Percentiles rank a stretch among this genome's conserved stretches.
phyloP scores from a whole-genome alignment of 805 yeast genomes.

The Suhomyces xylopsoci region DNA sequence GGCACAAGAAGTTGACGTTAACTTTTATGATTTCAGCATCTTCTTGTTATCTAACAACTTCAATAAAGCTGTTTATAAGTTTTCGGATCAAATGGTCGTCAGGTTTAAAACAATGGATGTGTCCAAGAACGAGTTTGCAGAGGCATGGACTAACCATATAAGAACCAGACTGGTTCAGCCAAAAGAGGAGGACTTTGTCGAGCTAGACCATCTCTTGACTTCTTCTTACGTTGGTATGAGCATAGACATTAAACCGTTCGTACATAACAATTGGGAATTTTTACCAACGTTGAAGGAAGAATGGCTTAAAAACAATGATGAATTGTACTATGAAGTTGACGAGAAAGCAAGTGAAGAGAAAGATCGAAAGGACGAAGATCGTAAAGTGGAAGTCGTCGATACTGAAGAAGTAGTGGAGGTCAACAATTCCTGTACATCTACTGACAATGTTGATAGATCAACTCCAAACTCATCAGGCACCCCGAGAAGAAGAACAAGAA shows the following conservation, averaged over 20 bases:
- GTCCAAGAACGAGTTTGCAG: background rate
- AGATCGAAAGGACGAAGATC: background rate
- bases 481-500: background rate
- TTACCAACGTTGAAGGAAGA: slow-evolving; percentile 19
- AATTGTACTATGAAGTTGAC: background rate
- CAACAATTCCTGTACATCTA: background rate
- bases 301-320: slow-evolving; percentile 12
- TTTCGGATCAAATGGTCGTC: background rate
- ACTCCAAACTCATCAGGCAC: background rate
- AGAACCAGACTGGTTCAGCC: background rate
- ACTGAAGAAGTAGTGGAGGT: background rate
- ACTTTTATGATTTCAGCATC: slow-evolving; percentile 3
- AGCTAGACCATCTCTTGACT: slow-evolving; percentile 20
- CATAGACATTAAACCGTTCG: slow-evolving; percentile 15
- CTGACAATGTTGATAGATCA: background rate
- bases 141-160: background rate
- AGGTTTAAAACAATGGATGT: background rate
- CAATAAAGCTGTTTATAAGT: background rate
- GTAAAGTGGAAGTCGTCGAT: background rate
- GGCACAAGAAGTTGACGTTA: slow-evolving; percentile 9
- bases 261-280: slow-evolving; percentile 17
- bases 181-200: background rate
- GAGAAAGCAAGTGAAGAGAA: background rate
- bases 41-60: background rate
- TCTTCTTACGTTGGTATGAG: slow-evolving; percentile 8